These are phyloP conservation scores for Syncephalastrum contaminatum DNA, from an alignment of 371 early-diverging fungal genomes.

Conservation along the genomic window DNA sequence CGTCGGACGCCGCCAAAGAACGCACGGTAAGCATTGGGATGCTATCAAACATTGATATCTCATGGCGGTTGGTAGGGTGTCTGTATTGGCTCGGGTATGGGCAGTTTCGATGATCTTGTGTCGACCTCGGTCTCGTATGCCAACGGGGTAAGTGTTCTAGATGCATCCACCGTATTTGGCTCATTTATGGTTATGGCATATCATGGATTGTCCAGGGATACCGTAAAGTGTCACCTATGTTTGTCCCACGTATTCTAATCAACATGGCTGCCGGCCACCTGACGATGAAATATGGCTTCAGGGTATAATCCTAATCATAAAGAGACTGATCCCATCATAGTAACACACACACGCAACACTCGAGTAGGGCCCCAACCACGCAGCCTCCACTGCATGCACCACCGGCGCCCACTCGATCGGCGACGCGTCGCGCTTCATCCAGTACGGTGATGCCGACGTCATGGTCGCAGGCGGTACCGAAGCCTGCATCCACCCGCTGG, in stretches of 20 bases:
- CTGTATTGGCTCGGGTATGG: conserved; percentile 91
- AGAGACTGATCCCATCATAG: not conserved
- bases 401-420: conserved; percentile 95
- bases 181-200: not conserved
- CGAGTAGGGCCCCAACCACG: conserved; percentile 86
- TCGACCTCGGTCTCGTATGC: conserved; percentile 53
- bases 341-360: not conserved
- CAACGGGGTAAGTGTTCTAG: conserved; percentile 43
- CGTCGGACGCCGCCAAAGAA: conserved; percentile 54
- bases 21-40: conserved; percentile 55
- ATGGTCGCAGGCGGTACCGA: conserved; percentile 97
- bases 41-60: no score
- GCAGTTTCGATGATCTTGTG: conserved; percentile 84
- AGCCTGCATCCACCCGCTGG: conserved; percentile 80
- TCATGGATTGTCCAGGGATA: conserved; percentile 50
- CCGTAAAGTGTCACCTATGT: conserved; percentile 85
- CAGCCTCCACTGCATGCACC: conserved; percentile 91
- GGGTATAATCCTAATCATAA: conserved; percentile 35
- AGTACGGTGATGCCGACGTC: conserved; percentile 91
- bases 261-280: conserved; percentile 96
- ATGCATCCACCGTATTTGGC: not conserved
- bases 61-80: conserved; percentile 65
- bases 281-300: conserved; percentile 84
- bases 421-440: conserved; percentile 91
- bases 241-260: conserved; percentile 85